Evolutionary conservation across 805 yeast genomes (phyloP), one percentile per base, ranked within the genome.

Genomic region (Priceomyces haplophilus): DNA sequence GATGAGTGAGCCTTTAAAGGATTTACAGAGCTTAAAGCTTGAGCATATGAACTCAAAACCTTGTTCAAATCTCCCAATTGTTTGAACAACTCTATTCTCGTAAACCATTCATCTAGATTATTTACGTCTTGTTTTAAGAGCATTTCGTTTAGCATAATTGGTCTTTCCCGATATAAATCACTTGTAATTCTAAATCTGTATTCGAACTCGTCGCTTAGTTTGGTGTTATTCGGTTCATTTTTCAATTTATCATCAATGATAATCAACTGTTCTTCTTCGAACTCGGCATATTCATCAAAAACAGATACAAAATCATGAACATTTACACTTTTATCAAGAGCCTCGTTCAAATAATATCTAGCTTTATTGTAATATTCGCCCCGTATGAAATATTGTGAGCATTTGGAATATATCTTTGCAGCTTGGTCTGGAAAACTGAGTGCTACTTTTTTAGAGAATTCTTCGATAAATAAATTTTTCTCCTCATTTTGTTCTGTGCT

Each of bases 91-190:
- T 66, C 63, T 0, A 80, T 71, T 41, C 95, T 69, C 38, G 77
- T 76, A 33, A 81, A 60, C 97, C 97, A 91, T 41, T 73, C 75
- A 21, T 70, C 74, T 3, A 86, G 77, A 45, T 78, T 75, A 53
- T 87, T 76, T 1, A 76, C 66, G 52, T 82, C 76, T 50, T 79
- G 83, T 33, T 85, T 70, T 4, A 89, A 52, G 45, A 77, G 67
- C 21, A 88, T 79, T 53, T 88, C 95, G 54, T 78, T 88, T 10
- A 85, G 51, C 34, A 82, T 56, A 24, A 84, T 58, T 1, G 76
- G 72, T 48, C 93, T 72, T 11, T 74, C 56, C n/a, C 75, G 72
- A 49, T 88, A 56, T 18, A 88, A 60, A 17, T 63, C 60, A 47
- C 82, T 86, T 48, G 83, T 76, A 37, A 61, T 59, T 13, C 56